Conservation (phyloP, 768 basidiomycete species). For the Rhizopogon vulgaris region DNA sequence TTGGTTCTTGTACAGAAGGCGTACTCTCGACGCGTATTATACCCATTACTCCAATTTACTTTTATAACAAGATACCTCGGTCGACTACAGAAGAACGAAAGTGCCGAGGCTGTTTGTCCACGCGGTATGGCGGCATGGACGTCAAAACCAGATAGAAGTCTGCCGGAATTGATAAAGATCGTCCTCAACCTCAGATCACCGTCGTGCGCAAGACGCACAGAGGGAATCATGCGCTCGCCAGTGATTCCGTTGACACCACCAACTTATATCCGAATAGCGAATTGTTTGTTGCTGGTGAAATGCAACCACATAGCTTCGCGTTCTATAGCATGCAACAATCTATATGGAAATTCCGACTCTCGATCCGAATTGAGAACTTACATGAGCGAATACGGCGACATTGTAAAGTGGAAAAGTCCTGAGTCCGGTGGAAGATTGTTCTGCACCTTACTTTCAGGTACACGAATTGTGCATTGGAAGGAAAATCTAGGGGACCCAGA, state of each 20-base stretch:
- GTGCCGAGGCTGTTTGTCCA: too few relatives aligned
- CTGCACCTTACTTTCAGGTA: neutral
- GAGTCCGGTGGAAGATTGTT: neutral
- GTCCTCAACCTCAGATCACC: too few relatives aligned
- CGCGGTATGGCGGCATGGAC: too few relatives aligned
- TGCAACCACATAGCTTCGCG: conserved; percentile 27
- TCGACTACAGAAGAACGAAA: too few relatives aligned
- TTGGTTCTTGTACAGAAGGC: too few relatives aligned
- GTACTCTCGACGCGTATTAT: too few relatives aligned
- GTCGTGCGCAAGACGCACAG: too few relatives aligned
- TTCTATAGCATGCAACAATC: conserved; percentile 18
- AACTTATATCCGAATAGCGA: conserved; percentile 23
- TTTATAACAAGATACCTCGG: too few relatives aligned
- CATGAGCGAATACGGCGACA: conserved; percentile 9
- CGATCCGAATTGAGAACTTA: neutral
- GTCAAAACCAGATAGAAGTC: too few relatives aligned
- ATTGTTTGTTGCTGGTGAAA: conserved; percentile 4
- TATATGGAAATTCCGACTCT: neutral
- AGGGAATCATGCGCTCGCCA: conserved; percentile 7
- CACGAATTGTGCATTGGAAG: neutral
- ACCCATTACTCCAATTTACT: too few relatives aligned
- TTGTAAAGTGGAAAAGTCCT: conserved; percentile 8
- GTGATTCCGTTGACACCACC: conserved; percentile 23
- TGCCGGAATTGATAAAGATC: too few relatives aligned
- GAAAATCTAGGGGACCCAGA: neutral